These are phyloP conservation scores for Dendryphion nanum DNA, from an alignment of 2,329 filamentous ascomycete genomes.

Conservation along the genomic window DNA sequence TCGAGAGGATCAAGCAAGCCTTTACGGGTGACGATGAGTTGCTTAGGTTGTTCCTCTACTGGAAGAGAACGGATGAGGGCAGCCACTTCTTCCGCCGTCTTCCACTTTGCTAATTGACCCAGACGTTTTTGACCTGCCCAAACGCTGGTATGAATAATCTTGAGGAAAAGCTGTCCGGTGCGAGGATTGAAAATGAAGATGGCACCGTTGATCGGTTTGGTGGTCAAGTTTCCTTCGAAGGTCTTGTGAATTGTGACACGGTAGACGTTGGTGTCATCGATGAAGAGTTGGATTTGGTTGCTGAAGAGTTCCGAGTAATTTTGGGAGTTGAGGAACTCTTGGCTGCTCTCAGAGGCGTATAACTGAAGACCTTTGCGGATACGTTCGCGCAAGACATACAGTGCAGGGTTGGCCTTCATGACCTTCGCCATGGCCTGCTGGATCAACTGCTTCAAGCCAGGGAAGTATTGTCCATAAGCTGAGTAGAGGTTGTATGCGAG, in stretches of 20 bases:
- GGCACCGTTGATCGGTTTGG: conserved; percentile 98
- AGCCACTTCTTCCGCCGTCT: conserved; percentile 99
- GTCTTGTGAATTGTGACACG: conserved; percentile 99
- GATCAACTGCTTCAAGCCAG: conserved; percentile 88
- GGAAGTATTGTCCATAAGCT: conserved; percentile 98
- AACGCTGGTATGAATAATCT: conserved; percentile 99
- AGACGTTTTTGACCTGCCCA: conserved; percentile 99
- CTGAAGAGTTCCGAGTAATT: conserved; percentile 99
- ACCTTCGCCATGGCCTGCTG: conserved; percentile 99
- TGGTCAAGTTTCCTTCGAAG: conserved; percentile 97
- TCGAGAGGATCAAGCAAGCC: conserved; percentile 95
- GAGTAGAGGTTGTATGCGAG: conserved; percentile 98
- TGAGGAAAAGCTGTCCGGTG: conserved; percentile 94
- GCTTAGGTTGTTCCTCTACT: conserved; percentile 97
- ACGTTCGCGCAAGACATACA: conserved; percentile 95
- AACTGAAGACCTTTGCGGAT: conserved; percentile 97
- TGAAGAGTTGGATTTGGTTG: conserved; percentile 98
- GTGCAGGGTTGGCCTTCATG: conserved; percentile 97
- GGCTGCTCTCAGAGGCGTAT: conserved; percentile 97
- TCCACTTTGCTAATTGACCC: conserved; percentile 97
- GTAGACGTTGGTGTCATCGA: conserved; percentile 98
- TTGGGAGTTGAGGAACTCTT: conserved; percentile 98
- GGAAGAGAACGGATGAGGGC: conserved; percentile 93
- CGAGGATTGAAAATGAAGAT: conserved; percentile 99
- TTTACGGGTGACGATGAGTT: conserved; percentile 96